Conservation (phyloP, 1,284 basidiomycete genomes). For the Ganoderma meredithae region DNA sequence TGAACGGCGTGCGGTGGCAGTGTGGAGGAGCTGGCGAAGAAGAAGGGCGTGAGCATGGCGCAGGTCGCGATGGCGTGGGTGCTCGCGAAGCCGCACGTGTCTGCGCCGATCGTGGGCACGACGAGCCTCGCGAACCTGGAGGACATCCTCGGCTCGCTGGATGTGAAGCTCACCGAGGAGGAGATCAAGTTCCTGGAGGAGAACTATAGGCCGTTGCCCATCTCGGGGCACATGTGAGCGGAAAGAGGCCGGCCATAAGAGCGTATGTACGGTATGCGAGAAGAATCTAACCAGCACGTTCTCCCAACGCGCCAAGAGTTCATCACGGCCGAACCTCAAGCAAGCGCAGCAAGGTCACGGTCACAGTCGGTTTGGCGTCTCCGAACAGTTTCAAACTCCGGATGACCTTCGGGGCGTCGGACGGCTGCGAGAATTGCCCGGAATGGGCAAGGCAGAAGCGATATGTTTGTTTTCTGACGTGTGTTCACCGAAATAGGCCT, state of each 20-base stretch:
- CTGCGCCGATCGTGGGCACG: constrained; percentile 62
- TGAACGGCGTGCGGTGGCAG: constrained; percentile 19
- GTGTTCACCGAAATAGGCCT: background rate
- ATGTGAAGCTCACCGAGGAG: constrained; percentile 4
- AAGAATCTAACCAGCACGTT: no score
- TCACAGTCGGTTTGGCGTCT: background rate
- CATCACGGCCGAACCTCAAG: no score
- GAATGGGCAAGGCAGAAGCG: background rate
- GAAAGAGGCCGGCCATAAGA: no score
- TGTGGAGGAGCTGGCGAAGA: constrained; percentile 53
- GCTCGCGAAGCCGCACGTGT: constrained; percentile 43
- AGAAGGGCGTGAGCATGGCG: constrained; percentile 41
- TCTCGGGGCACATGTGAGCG: constrained; percentile 3
- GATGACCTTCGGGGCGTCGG: constrained; percentile 1
- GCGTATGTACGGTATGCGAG: no score
- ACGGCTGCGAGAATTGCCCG: background rate
- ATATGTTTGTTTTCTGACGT: background rate
- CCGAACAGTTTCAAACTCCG: background rate
- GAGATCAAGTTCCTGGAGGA: constrained; percentile 11
- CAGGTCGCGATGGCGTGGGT: constrained; percentile 33
- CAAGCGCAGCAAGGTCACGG: no score
- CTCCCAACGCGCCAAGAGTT: no score
- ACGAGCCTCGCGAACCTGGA: constrained; percentile 57
- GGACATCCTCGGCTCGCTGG: constrained; percentile 51
- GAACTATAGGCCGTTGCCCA: constrained; percentile 3